A percentile compares a stretch with the other conserved stretches of the same genome.
These are phyloP conservation scores for Pestalotiopsis sp. DNA, from an alignment of 2,329 filamentous ascomycete genomes.

Conservation along the genomic window DNA sequence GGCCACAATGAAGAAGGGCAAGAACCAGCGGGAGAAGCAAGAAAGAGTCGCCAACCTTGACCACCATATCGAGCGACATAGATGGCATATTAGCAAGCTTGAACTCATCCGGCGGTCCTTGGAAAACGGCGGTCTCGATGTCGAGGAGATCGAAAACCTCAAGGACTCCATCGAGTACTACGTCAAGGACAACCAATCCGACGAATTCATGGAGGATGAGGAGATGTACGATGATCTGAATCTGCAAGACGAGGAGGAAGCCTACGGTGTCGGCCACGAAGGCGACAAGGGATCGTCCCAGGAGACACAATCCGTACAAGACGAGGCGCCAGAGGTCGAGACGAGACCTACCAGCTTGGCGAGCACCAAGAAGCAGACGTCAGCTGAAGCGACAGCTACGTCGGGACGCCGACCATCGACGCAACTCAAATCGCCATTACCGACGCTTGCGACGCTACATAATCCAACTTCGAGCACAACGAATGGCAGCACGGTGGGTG, in stretches of 20 bases:
- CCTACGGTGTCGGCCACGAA: slow-evolving; percentile 79
- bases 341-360: slow-evolving; percentile 46
- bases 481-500: slow-evolving; percentile 53
- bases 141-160: slow-evolving; percentile 82
- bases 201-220: slow-evolving; percentile 93
- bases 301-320: slow-evolving; percentile 89
- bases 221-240: slow-evolving; percentile 93
- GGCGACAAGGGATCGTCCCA: slow-evolving; percentile 92
- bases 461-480: slow-evolving; percentile 66
- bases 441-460: slow-evolving; percentile 89
- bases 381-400: slow-evolving; percentile 56
- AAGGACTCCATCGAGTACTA: slow-evolving; percentile 96
- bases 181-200: slow-evolving; percentile 83
- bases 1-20: slow-evolving; percentile 91
- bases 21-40: slow-evolving; percentile 80
- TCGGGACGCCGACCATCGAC: slow-evolving; percentile 75
- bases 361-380: slow-evolving; percentile 49
- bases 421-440: slow-evolving; percentile 91
- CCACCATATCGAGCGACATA: slow-evolving; percentile 83
- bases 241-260: slow-evolving; percentile 88
- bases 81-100: slow-evolving; percentile 93
- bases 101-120: slow-evolving; percentile 88
- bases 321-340: slow-evolving; percentile 71
- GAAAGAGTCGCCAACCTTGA: slow-evolving; percentile 89
- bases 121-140: slow-evolving; percentile 90